A percentile compares a stretch with the other conserved stretches of the same genome.
phyloP scores from a whole-genome alignment of 768 basidiomycete genomes.

The Cystofilobasidium ferigula region DNA sequence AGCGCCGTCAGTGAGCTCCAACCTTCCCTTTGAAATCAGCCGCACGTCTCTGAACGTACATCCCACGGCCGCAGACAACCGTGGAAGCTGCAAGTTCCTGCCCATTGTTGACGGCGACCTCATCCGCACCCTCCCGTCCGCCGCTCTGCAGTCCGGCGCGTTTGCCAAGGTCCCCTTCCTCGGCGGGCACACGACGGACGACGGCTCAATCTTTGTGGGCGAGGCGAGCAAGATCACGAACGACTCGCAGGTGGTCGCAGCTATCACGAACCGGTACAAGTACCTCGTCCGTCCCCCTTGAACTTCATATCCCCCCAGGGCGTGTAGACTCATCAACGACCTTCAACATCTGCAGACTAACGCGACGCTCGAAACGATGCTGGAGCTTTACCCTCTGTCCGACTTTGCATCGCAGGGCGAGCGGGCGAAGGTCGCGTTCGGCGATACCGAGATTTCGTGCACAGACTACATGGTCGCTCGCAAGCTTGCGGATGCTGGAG shows the following conservation, averaged over 20 bases:
- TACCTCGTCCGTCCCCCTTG: slow-evolving; percentile 21
- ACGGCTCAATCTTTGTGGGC: slow-evolving; percentile 29
- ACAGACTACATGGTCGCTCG: slow-evolving; percentile 25
- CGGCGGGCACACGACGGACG: slow-evolving; percentile 28
- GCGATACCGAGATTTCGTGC: slow-evolving; percentile 29
- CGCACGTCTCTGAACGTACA: background rate
- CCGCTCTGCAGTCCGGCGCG: background rate
- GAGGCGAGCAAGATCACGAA: slow-evolving; percentile 20
- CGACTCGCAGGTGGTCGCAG: slow-evolving; percentile 22
- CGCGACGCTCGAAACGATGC: slow-evolving; percentile 26
- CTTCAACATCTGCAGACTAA: slow-evolving; percentile 16
- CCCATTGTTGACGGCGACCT: slow-evolving; percentile 27
- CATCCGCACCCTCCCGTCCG: slow-evolving; percentile 24
- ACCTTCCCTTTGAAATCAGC: background rate
- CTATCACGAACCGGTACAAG: slow-evolving; percentile 24
- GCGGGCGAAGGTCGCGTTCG: slow-evolving; percentile 25
- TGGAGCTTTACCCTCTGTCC: slow-evolving; percentile 20
- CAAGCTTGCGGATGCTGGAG: slow-evolving; percentile 22
- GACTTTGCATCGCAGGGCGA: slow-evolving; percentile 26
- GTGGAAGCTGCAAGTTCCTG: slow-evolving; percentile 27
- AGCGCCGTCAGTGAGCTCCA: slow-evolving; percentile 27
- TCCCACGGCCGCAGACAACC: slow-evolving; percentile 27
- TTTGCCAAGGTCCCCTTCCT: slow-evolving; percentile 25
- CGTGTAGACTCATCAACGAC: background rate
- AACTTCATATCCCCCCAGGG: no score